Conservation (phyloP, 306 rosid genomes). For the Abrus precatorius region DNA sequence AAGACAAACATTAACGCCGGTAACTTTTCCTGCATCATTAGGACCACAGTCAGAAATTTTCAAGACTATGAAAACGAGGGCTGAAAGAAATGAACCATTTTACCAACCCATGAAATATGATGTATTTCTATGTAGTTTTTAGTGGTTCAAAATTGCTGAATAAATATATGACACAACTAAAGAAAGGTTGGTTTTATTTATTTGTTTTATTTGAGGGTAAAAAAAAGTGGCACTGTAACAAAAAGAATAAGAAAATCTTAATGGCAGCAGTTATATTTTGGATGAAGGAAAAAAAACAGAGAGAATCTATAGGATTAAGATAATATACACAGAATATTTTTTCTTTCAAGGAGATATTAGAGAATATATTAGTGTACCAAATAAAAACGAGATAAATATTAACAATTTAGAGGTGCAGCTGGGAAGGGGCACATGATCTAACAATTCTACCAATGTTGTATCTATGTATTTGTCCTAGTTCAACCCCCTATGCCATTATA, state of each 20-base stretch:
- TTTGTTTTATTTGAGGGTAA: slow-evolving; percentile 40
- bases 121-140: slow-evolving; percentile 34
- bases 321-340: slow-evolving; percentile 24
- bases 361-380: slow-evolving; percentile 51
- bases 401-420: slow-evolving; percentile 42
- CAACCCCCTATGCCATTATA: slow-evolving; percentile 24
- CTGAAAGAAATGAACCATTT: slow-evolving; percentile 45
- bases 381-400: slow-evolving; percentile 46
- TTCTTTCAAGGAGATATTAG: slow-evolving; percentile 40
- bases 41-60: slow-evolving; percentile 61
- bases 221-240: slow-evolving; percentile 15
- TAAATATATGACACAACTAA: slow-evolving; percentile 46
- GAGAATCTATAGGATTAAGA: slow-evolving; percentile 48
- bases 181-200: slow-evolving; percentile 44
- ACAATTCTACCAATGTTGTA: slow-evolving; percentile 48
- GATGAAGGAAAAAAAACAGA: slow-evolving; percentile 30
- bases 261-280: slow-evolving; percentile 30
- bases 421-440: slow-evolving; percentile 67
- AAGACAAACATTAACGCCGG: slow-evolving; percentile 47
- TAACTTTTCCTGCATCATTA: slow-evolving; percentile 40
- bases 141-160: slow-evolving; percentile 41
- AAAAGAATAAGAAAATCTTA: slow-evolving; percentile 29
- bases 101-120: slow-evolving; percentile 40
- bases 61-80: slow-evolving; percentile 48
- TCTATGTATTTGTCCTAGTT: slow-evolving; percentile 46